Evolutionary conservation across 441 rosid species (phyloP).

Genomic region (Viola pubescens): DNA sequence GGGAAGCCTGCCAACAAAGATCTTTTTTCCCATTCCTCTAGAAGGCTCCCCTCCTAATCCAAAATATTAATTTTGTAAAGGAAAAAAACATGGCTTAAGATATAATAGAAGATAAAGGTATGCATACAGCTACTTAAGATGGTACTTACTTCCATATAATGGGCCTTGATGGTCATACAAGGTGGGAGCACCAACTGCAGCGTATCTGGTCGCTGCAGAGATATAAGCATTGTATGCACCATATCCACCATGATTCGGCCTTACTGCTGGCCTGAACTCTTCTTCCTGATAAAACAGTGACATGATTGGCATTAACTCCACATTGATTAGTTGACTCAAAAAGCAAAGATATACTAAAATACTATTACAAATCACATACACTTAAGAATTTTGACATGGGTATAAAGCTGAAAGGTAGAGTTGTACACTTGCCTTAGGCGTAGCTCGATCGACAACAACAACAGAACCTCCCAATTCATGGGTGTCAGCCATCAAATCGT

Average conservation of each 20-base stretch:
- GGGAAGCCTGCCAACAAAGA: slow-evolving; percentile 93
- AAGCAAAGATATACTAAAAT: not conserved
- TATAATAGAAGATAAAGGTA: not conserved
- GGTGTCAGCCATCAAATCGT: slow-evolving; percentile 71
- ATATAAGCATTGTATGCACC: slow-evolving; percentile 95
- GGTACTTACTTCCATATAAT: slow-evolving; percentile 68
- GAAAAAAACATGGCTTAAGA: not conserved
- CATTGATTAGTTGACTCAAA: not conserved
- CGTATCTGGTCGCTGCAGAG: slow-evolving; percentile 92
- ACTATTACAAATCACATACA: not conserved
- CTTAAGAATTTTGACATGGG: not conserved
- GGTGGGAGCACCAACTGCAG: slow-evolving; percentile 85
- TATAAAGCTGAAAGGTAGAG: not conserved
- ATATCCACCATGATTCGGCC: slow-evolving; percentile 66
- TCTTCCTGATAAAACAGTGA: slow-evolving; percentile 48
- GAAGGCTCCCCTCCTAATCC: slow-evolving; percentile 52
- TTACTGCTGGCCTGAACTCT: slow-evolving; percentile 59
- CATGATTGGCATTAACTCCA: slow-evolving; percentile 8
- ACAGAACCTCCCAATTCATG: slow-evolving; percentile 88
- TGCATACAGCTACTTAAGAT: not conserved
- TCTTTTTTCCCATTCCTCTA: slow-evolving; percentile 76
- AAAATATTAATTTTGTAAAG: not conserved
- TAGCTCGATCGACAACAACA: slow-evolving; percentile 91
- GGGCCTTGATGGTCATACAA: slow-evolving; percentile 74
- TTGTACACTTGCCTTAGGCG: slow-evolving; percentile 58